phyloP scores from a whole-genome alignment of 192 early-diverging fungal genomes.

The Helicostylum pulchrum region DNA sequence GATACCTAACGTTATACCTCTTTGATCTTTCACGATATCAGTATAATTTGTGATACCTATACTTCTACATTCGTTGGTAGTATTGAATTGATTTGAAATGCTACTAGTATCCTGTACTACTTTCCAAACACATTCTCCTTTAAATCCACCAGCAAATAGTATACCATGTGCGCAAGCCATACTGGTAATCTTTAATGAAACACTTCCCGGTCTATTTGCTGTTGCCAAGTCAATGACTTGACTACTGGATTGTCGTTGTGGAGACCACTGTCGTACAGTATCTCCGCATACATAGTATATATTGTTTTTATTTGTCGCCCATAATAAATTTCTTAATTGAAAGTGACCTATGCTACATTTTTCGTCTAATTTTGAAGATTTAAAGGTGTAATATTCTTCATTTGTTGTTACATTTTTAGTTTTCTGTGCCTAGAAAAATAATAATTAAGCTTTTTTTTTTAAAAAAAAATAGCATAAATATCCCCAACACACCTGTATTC shows the following conservation, averaged over 20 bases:
- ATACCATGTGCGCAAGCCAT: conserved; percentile 44
- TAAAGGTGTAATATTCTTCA: conserved; percentile 46
- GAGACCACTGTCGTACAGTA: conserved; percentile 44
- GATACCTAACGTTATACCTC: conserved; percentile 31
- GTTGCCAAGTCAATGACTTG: conserved; percentile 27
- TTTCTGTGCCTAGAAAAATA: conserved; percentile 11
- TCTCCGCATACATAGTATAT: conserved; percentile 54
- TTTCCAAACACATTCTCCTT: conserved; percentile 41
- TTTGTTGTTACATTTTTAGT: conserved; percentile 27
- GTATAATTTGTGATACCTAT: conserved; percentile 65
- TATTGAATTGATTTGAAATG: conserved; percentile 20
- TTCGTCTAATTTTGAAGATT: conserved; percentile 37
- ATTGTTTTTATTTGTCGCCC: conserved; percentile 55
- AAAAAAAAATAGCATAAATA: neutral
- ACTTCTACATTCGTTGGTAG: conserved; percentile 36
- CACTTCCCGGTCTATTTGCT: neutral
- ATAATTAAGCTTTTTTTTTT: no score
- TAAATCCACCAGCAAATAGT: conserved; percentile 52
- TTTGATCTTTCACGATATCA: conserved; percentile 42
- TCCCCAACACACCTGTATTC: conserved; percentile 6
- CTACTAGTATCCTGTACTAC: conserved; percentile 21
- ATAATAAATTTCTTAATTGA: conserved; percentile 62
- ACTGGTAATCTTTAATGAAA: conserved; percentile 44
- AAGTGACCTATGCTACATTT: conserved; percentile 59
- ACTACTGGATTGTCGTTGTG: conserved; percentile 32